Percentiles rank a stretch among this genome's conserved stretches.
These are phyloP conservation scores for Taiozyma sp. DNA, from an alignment of 1,139 yeast genomes.

Conservation along the genomic window DNA sequence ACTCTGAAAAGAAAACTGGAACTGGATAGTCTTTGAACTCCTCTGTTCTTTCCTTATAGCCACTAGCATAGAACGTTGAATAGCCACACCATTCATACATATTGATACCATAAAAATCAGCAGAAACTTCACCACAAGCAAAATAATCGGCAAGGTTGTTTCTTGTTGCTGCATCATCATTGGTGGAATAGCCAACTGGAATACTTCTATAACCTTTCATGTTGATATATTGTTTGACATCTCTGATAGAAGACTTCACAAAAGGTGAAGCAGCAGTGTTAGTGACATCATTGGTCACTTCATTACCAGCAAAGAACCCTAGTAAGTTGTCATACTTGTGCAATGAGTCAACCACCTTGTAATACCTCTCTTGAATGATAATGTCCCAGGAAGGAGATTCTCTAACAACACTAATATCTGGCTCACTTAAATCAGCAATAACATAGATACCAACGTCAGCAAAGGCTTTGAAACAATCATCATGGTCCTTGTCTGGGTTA, in stretches of 20 bases:
- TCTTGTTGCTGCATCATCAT: slow-evolving; percentile 53
- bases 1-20: slow-evolving; percentile 60
- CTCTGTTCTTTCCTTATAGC: slow-evolving; percentile 49
- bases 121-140: slow-evolving; percentile 37
- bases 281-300: slow-evolving; percentile 46
- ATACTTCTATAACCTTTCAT: slow-evolving; percentile 39
- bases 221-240: slow-evolving; percentile 45
- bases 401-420: slow-evolving; percentile 45
- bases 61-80: slow-evolving; percentile 51
- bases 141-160: slow-evolving; percentile 43
- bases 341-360: slow-evolving; percentile 50
- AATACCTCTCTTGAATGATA: slow-evolving; percentile 62
- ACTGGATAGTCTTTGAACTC: slow-evolving; percentile 43
- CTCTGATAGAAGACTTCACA: slow-evolving; percentile 60
- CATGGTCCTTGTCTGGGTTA: slow-evolving; percentile 47
- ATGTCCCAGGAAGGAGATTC: slow-evolving; percentile 47
- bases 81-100: slow-evolving; percentile 71
- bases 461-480: slow-evolving; percentile 49
- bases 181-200: slow-evolving; percentile 61
- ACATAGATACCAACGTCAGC: slow-evolving; percentile 54
- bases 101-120: slow-evolving; percentile 56
- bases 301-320: slow-evolving; percentile 62
- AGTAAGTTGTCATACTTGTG: slow-evolving; percentile 43
- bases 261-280: slow-evolving; percentile 54
- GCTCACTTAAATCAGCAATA: slow-evolving; percentile 51